Percentiles rank a stretch among this genome's conserved stretches.
These are phyloP conservation scores for Cryptococcus jaspeensis DNA, from an alignment of 1,284 basidiomycete species.

Conservation along the genomic window DNA sequence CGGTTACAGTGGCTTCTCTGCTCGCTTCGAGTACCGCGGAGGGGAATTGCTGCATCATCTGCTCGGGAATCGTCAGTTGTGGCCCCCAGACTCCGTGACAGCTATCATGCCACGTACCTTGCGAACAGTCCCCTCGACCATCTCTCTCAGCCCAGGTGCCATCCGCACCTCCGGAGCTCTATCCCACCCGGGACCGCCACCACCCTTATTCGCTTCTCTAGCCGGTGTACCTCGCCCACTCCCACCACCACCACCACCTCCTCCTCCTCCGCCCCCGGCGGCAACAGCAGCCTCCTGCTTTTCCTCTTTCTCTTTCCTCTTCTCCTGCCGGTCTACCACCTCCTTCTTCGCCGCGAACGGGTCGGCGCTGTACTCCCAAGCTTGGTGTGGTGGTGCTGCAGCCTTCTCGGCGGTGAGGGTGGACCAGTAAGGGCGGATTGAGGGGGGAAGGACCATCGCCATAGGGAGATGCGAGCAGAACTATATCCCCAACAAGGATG, in stretches of 20 bases:
- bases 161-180: slow-evolving; percentile 81
- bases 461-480: slow-evolving; percentile 77
- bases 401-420: slow-evolving; percentile 70
- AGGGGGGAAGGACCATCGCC: slow-evolving; percentile 72
- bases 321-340: slow-evolving; percentile 65
- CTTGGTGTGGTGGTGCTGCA: slow-evolving; percentile 64
- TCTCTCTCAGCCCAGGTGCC: slow-evolving; percentile 70
- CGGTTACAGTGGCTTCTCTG: slow-evolving; percentile 35
- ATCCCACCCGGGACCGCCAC: slow-evolving; percentile 58
- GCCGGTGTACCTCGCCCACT: slow-evolving; percentile 41
- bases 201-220: slow-evolving; percentile 22
- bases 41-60: slow-evolving; percentile 53
- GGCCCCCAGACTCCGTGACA: background rate
- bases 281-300: background rate
- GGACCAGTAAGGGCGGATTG: slow-evolving; percentile 80
- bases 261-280: slow-evolving; percentile 8
- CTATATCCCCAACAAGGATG: slow-evolving; percentile 48
- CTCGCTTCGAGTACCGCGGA: slow-evolving; percentile 50
- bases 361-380: slow-evolving; percentile 82
- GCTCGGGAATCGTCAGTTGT: background rate
- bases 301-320: slow-evolving; percentile 46
- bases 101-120: slow-evolving; percentile 56
- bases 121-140: slow-evolving; percentile 79
- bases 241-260: slow-evolving; percentile 18
- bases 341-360: slow-evolving; percentile 73